Base-by-base conservation (phyloP, 345 rosid species). In the Corymbia maculata region DNA sequence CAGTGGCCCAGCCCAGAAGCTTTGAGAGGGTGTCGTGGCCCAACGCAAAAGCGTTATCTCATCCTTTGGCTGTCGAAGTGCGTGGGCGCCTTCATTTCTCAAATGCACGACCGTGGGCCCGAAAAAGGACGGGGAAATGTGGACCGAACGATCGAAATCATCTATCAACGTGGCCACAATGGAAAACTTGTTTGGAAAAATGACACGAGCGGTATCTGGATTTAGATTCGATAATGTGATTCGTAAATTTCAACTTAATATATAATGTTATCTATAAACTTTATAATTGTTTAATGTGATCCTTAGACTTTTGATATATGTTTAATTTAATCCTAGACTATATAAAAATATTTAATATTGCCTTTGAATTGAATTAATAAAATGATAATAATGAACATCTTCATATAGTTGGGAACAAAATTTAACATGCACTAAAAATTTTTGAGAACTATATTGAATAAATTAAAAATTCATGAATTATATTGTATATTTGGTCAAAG, bases 371-470 rank as follows among this genome's bases (percentile, higher is more conserved):
- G 2, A 55, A 55, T 4, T 21, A 53, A 53, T 21, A 1, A 4
- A 61, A 61, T 0, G 3, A 26, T 6, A 28, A 13, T 13, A 61
- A 12, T 61, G 4, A n/a, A 7, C 21, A 30, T 13, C 4, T 30
- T 30, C 0, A 30, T 2, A 15, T 68, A 15, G 0, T 68, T 16
- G 0, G 1, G 9, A 6, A 66, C 36, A 30, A 15, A 66, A 66
- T 4, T 4, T 1, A 15, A 1, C 0, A 14, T 7, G 0, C 7
- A 66, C 0, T 3, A 15, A 0, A 55, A 55, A 0, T 55, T 8
- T 53, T 53, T 4, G 19, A 7, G 4, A 1, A 53, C 2, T 19
- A 55, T 1, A 55, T 8, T 55, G 7, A 55, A 8, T 4, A 4
- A 55, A 55, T 55, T 55, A 55, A 55, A 66, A 15, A 0, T 30